phyloP scores from a whole-genome alignment of 352 stramenopile genomes.

The Sclerospora graminicola region DNA sequence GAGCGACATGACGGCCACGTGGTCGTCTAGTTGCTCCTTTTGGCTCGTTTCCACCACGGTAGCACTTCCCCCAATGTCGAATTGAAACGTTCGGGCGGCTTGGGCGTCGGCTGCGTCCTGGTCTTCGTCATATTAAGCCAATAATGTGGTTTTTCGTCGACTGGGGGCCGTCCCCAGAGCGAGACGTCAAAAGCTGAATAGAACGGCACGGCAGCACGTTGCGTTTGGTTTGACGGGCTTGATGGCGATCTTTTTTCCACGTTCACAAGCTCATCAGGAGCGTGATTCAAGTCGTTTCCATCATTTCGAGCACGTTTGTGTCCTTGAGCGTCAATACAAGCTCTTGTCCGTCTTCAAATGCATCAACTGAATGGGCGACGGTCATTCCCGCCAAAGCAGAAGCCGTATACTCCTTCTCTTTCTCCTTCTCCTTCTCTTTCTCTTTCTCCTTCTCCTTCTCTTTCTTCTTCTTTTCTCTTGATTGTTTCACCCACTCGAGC shows the following conservation, averaged over 20 bases:
- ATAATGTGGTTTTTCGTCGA: slow-evolving; percentile 36
- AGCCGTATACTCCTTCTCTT: slow-evolving; percentile 42
- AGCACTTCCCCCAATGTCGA: slow-evolving; percentile 29
- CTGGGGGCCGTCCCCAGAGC: slow-evolving; percentile 87
- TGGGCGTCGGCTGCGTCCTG: slow-evolving; percentile 34
- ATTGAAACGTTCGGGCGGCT: slow-evolving; percentile 39
- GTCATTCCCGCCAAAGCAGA: slow-evolving; percentile 78
- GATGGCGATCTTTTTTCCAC: slow-evolving; percentile 59
- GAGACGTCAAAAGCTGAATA: slow-evolving; percentile 94
- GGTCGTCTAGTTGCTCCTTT: slow-evolving; percentile 33
- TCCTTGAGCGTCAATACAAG: slow-evolving; percentile 94
- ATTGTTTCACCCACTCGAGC: slow-evolving; percentile 70
- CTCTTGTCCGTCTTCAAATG: slow-evolving; percentile 86
- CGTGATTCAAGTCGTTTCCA: slow-evolving; percentile 72
- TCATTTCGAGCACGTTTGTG: slow-evolving; percentile 72
- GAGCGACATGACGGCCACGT: slow-evolving; percentile 1
- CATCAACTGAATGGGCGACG: slow-evolving; percentile 81
- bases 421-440: slow-evolving; percentile 12
- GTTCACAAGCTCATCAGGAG: slow-evolving; percentile 79
- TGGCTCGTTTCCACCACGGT: slow-evolving; percentile 7
- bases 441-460: slow-evolving; percentile 3
- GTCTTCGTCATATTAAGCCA: slow-evolving; percentile 88
- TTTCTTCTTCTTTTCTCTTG: slow-evolving; percentile 3
- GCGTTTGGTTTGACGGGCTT: slow-evolving; percentile 26
- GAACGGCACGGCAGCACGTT: slow-evolving; percentile 50